Base-by-base conservation (phyloP, 257 asterid species). In the Solanum piurae region DNA sequence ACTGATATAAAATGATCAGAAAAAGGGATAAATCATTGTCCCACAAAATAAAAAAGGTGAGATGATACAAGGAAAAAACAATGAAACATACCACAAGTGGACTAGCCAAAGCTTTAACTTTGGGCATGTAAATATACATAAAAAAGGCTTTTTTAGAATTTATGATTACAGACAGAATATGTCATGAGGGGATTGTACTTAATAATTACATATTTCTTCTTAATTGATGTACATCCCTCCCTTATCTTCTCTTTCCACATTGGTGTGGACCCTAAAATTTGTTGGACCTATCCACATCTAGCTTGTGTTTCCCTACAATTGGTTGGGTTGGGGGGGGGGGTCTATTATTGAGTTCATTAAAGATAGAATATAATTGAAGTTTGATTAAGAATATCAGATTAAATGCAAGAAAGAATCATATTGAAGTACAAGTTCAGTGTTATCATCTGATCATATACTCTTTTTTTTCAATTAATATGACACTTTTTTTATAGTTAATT, bases 231-330 rank as follows among this genome's bases (percentile, higher is more conserved):
- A 40, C 21, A 49, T 49, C 23, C 7, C 23, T 49, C 33, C 4
- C 72, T 44, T 40, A 37, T 76, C 87, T 89, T 87, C 75, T 36
- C 91, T 73, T 82, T 90, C 68, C 44, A 87, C 88, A 85, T 72
- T 83, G 71, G 34, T 74, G 91, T 90, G 93, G 91, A 88, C 91
- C 93, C 72, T 69, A 37, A 6, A 49, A 38, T 84, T 84, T 27
- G 77, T 84, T 84, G 40, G 16, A 44, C 66, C 44, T 44, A 44
- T 79, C 85, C 85, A 27, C 5, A 16, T 4, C 23, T 31, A 69
- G 23, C 64, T 25, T 42, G 9, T 79, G 27, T 79, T 12, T 4
- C 83, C 20, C 52, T 23, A 29, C 3, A 74, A 74, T 34, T n/a
- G 60, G 36, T 40, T n/a, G 18, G 58, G 49, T 42, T 42, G 1